Base-by-base conservation (phyloP, 148 eudicot genomes). In the Persicaria maculosa region DNA sequence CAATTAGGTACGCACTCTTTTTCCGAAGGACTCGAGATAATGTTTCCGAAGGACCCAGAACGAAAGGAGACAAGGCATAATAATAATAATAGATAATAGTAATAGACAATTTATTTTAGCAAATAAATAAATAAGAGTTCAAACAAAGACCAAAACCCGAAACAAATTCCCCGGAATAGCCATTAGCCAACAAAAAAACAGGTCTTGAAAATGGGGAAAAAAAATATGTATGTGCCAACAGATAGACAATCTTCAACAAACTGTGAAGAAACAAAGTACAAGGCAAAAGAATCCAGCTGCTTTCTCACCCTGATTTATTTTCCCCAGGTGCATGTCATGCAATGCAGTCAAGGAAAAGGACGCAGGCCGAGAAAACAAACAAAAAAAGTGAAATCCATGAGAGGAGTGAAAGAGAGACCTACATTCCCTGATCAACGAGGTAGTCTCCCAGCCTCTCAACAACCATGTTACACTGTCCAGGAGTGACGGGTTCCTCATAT, bases 401-500 rank as follows among this genome's bases (percentile, higher is more conserved):
- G 57, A 16, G 57, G 36, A 55, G 22, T 55, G 1, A 59, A 22
- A 10, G 65, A 59, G 7, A 48, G 9, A 22, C 6, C 47, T 68
- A 68, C 71, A 68, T 40, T 36, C 78, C 78, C 53, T 76, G 78
- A 7, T 76, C 78, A 76, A 76, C 44, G 8, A 76, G 74, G 20
- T 68, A 76, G 22, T 76, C 78, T 5, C 78, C 74, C 15, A 76
- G 74, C 78, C 74, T 76, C 47, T 76, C 78, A 54, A 76, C 74
- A 9, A 76, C 64, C 74, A 76, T 68, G 50, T 76, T 76, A 22
- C 78, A 76, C 72, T 75, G 77, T 19, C 77, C 77, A 36, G 77
- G 77, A 48, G 72, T 75, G 47, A 75, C 69, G 5, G 78, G 78
- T 58, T 76, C 78, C 0, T 76, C 78, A 44, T 76, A 76, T 46